A percentile compares a stretch with the other conserved stretches of the same genome.
Evolutionary conservation across 805 yeast species (phyloP).

Genomic region (Clavispora phyllophila): DNA sequence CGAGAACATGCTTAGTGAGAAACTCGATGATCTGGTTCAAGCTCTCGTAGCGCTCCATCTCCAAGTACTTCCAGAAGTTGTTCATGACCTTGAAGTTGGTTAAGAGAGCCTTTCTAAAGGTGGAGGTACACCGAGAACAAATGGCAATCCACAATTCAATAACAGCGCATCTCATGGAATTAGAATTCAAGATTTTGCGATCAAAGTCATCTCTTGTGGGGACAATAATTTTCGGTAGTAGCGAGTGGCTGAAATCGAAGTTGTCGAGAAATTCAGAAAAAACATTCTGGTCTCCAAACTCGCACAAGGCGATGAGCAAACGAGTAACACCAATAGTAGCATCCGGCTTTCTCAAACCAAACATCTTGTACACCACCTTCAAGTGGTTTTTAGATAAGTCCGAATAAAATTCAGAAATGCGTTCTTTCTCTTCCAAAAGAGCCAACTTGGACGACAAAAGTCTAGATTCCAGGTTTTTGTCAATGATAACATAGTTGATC

Average conservation of each 20-base stretch:
- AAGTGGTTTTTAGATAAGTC: conserved; percentile 51
- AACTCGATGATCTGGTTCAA: conserved; percentile 35
- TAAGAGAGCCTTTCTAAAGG: conserved; percentile 63
- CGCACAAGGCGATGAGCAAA: conserved; percentile 48
- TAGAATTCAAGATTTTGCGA: conserved; percentile 24
- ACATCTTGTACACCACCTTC: conserved; percentile 63
- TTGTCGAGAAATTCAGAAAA: conserved; percentile 54
- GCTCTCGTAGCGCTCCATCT: conserved; percentile 23
- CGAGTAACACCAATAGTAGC: conserved; percentile 59
- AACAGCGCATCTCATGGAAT: conserved; percentile 55
- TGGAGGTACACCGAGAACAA: conserved; percentile 38
- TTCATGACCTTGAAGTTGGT: conserved; percentile 52
- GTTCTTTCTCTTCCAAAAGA: conserved; percentile 16
- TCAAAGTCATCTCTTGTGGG: conserved; percentile 45
- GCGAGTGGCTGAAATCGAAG: conserved; percentile 64
- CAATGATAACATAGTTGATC: conserved; percentile 15
- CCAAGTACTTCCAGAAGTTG: conserved; percentile 62
- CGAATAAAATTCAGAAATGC: conserved; percentile 37
- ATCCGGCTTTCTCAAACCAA: conserved; percentile 53
- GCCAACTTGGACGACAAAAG: conserved; percentile 9
- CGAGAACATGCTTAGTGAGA: conserved; percentile 47
- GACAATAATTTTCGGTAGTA: conserved; percentile 51
- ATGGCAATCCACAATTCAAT: conserved; percentile 58
- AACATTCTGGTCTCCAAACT: conserved; percentile 44
- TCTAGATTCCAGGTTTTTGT: conserved; percentile 9